Evolutionary conservation across 2,329 filamentous ascomycete species (phyloP).

Genomic region (Ambrosiella xylebori): DNA sequence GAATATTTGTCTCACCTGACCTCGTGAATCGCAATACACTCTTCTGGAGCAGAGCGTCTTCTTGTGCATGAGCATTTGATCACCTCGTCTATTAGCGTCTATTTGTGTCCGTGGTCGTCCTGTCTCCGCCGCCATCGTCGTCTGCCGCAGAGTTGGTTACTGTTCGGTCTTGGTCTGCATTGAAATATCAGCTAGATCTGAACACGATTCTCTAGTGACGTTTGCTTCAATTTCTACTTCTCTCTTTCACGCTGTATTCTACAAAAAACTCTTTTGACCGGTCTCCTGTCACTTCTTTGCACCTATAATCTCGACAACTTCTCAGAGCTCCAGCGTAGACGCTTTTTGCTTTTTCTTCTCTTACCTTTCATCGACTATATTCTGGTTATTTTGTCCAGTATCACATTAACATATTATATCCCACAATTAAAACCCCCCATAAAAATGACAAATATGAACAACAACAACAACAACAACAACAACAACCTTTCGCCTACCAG

Average conservation of each 20-base stretch:
- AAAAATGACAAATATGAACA: neutral
- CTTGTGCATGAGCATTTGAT: too few species aligned
- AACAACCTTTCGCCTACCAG: constrained; percentile 38
- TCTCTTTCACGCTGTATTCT: constrained; percentile 1
- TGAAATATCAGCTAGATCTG: neutral
- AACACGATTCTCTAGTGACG: neutral
- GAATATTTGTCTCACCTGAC: neutral
- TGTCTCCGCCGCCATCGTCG: neutral
- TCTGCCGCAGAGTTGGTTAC: neutral
- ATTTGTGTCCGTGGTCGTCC: neutral
- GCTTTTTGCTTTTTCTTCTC: constrained; percentile 2
- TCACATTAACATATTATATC: neutral
- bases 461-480: neutral
- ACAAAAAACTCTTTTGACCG: neutral
- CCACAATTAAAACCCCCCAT: neutral
- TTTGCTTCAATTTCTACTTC: constrained; percentile 1
- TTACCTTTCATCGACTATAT: neutral
- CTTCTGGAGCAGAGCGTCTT: neutral
- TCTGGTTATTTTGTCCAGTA: neutral
- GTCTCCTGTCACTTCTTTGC: neutral
- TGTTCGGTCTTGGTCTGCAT: neutral
- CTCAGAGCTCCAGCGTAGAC: constrained; percentile 2
- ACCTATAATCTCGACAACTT: neutral
- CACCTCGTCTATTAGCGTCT: too few species aligned
- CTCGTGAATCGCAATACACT: neutral